These are phyloP conservation scores for Cercospora sp. DNA, from an alignment of 2,329 filamentous ascomycete genomes.

Conservation along the genomic window DNA sequence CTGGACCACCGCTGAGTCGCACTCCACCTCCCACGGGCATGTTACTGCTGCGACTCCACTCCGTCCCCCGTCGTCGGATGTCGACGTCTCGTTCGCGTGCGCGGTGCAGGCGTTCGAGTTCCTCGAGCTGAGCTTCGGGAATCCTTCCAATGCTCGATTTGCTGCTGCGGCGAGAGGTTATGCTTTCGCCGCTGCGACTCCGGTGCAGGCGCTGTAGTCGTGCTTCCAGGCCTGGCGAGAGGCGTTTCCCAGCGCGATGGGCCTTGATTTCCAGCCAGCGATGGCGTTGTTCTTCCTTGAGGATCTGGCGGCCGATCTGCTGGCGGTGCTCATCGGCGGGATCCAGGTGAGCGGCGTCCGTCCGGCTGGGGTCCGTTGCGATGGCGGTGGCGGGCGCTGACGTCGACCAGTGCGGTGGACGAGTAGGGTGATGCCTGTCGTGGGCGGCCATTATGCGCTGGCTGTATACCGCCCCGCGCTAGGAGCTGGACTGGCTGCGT, in stretches of 20 bases:
- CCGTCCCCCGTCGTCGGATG: constrained; percentile 66
- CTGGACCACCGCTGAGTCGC: constrained; percentile 34
- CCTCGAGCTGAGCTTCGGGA: constrained; percentile 67
- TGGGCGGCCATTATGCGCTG: constrained; percentile 9
- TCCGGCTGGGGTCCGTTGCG: background rate
- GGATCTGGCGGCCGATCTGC: constrained; percentile 34
- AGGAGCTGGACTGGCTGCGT: background rate
- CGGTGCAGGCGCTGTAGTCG: constrained; percentile 47
- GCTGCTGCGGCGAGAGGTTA: constrained; percentile 16
- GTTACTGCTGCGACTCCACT: constrained; percentile 55
- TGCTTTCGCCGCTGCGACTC: constrained; percentile 38
- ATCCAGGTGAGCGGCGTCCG: background rate
- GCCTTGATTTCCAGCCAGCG: constrained; percentile 15
- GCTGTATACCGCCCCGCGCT: background rate
- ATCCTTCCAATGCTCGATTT: constrained; percentile 61
- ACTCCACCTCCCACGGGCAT: constrained; percentile 38
- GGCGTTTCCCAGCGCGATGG: constrained; percentile 35
- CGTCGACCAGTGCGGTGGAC: constrained; percentile 3
- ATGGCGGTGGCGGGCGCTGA: constrained; percentile 1
- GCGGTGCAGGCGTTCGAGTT: constrained; percentile 67
- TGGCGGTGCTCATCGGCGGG: constrained; percentile 9
- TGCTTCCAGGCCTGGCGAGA: constrained; percentile 46
- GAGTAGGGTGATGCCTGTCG: constrained; percentile 10
- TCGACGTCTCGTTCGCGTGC: constrained; percentile 52
- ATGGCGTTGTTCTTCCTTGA: constrained; percentile 16